These are phyloP conservation scores for Crassisporium funariophilum DNA, from an alignment of 768 basidiomycete species.

Conservation along the genomic window DNA sequence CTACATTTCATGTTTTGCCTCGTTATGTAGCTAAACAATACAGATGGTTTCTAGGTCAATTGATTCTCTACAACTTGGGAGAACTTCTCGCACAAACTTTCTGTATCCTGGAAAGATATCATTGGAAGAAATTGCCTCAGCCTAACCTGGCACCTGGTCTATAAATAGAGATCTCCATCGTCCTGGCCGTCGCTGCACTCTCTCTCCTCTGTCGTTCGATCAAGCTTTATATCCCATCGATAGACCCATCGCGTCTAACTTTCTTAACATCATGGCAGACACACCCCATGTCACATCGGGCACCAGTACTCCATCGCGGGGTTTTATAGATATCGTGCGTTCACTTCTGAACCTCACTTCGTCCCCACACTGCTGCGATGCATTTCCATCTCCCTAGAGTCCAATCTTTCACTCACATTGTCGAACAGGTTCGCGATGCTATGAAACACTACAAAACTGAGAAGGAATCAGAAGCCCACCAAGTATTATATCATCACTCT, in stretches of 20 bases:
- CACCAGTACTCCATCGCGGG: conserved; percentile 27
- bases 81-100: too few relatives aligned
- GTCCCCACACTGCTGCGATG: conserved; percentile 30
- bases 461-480: conserved; percentile 87
- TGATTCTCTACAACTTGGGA: too few relatives aligned
- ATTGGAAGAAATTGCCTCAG: too few relatives aligned
- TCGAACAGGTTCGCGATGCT: conserved; percentile 68
- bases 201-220: conserved; percentile 5
- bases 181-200: conserved; percentile 18
- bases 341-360: conserved; percentile 3
- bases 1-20: too few relatives aligned
- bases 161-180: background rate
- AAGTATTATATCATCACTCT: conserved; percentile 41
- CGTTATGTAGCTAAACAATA: too few relatives aligned
- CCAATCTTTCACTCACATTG: conserved; percentile 44
- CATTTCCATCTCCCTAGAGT: conserved; percentile 50
- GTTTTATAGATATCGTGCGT: conserved; percentile 32
- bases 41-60: too few relatives aligned
- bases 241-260: too few relatives aligned
- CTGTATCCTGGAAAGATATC: too few relatives aligned
- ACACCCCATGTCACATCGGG: conserved; percentile 25
- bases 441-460: conserved; percentile 73
- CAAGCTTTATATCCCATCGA: conserved; percentile 10
- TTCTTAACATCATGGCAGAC: conserved; percentile 22
- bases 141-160: too few relatives aligned